Base-by-base conservation (phyloP, 805 yeast genomes). In the Ogataea trehaloabstinens region DNA sequence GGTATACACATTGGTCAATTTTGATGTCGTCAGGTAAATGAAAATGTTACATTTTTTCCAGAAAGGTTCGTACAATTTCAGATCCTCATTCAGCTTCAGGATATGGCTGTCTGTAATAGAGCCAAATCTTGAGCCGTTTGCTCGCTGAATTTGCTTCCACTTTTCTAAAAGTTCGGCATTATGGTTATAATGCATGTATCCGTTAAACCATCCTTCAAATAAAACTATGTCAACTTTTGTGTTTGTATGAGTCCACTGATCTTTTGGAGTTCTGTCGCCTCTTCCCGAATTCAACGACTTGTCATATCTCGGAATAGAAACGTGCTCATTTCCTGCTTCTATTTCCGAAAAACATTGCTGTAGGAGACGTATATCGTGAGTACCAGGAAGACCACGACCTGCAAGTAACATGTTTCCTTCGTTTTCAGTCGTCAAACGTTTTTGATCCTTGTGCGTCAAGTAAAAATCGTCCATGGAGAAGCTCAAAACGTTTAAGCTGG, bases 201-300 rank as follows among this genome's bases (percentile, higher is more conserved):
- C 98, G 18, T 79, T 73, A 64, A 90, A 88, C 99, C 99, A 91
- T 4, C 98, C 99, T 63, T 91, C 99, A 28, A 93, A 69, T 2
- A 91, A 60, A 3, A 91, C 71, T 3, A 89, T 73, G 51, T 85
- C 87, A 3, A 78, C 67, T 2, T 74, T 73, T 2, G 44, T 41
- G 13, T 32, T 39, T 3, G 35, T 28, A 12, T 46, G 46, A 2
- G 54, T 48, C 82, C 82, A 78, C 10, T 64, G 45, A 0, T 49
- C 44, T 6, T 39, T 50, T 0, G 66, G 66, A 5, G 59, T 49
- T 37, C 98, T 67, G 60, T 91, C 98, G 4, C 99, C 99, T 39
- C 73, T 73, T 0, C 98, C 98, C 17, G 53, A 35, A 51, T 66
- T 74, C 12, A 68, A 66, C 2, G 95, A 76, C 58, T 91, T 93